Evolutionary conservation across 2,329 filamentous ascomycete species (phyloP), one percentile per base, ranked within the genome.

Genomic region (Colletotrichum tofieldiae): DNA sequence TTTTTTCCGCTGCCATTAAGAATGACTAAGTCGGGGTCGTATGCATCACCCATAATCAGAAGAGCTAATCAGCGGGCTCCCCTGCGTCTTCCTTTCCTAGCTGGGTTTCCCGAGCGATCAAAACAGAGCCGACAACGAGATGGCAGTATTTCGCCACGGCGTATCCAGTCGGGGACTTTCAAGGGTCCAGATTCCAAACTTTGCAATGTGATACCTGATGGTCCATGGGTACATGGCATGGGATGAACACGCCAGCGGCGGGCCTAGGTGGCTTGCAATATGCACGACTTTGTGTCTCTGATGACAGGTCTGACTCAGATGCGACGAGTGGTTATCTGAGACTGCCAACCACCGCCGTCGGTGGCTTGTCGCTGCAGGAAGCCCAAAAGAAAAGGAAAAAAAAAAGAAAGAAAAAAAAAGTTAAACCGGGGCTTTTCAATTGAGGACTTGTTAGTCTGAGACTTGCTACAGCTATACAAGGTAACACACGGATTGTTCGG

Each of bases 251-350:
- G 61, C 52, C 26, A 32, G 37, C 32, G 18, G 37, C 4, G 35
- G 35, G 59, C 29, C 14, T 29, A 37, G 23, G 59, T 62, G 43
- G 59, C 59, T 49, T 62, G 29, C 18, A 62, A 9, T 35, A 51
- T 39, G 45, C 45, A 51, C 35, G 59, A 52, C 32, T 62, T 62
- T 12, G 32, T 16, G 54, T 39, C 29, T 35, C 59, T 39, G 59
- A 51, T 62, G 59, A 62, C 59, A n/a, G 35, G n/a, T 62, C 59
- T 62, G 59, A 52, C 59, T 62, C 59, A 52, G 59, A 51, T 39
- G 23, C 32, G 20, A 37, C 14, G 32, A 52, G 26, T 45, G 39
- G 20, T 9, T 26, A 35, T 47, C 59, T 62, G 45, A 49, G 47
- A 49, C 45, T 49, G 18, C 8, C 43, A 20, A 11, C 59, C 55